phyloP scores from a whole-genome alignment of 2,329 filamentous ascomycete species.

The Stachybotrys elegans region DNA sequence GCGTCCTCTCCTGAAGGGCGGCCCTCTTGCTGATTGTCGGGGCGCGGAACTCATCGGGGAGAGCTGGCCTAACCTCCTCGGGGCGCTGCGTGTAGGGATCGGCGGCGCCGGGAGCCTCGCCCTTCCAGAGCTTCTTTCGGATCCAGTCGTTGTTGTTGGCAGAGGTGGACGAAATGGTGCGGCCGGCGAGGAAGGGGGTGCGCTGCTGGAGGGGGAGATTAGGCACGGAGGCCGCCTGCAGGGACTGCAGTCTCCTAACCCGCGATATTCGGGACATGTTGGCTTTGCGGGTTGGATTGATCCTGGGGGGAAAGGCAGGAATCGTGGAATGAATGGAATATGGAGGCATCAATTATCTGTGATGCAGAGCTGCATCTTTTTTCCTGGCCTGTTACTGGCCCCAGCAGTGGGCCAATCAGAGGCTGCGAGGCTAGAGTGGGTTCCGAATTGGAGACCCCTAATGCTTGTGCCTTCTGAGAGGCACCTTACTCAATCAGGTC shows the following conservation, averaged over 20 bases:
- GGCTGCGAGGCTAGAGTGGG: conserved; percentile 14
- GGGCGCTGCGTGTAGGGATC: conserved; percentile 32
- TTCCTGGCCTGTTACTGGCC: background rate
- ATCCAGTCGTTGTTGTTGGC: conserved; percentile 26
- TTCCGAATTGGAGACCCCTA: conserved; percentile 4
- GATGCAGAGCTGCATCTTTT: background rate
- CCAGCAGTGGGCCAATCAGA: conserved; percentile 17
- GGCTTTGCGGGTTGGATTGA: conserved; percentile 2
- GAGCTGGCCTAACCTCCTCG: conserved; percentile 14
- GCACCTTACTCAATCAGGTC: too few species aligned
- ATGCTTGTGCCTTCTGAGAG: too few species aligned
- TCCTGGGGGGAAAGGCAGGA: conserved; percentile 8
- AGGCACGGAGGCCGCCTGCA: conserved; percentile 19
- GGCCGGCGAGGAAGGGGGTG: conserved; percentile 19
- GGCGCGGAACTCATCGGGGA: conserved; percentile 18
- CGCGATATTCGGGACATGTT: conserved; percentile 38
- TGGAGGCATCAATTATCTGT: background rate
- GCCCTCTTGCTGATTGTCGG: background rate
- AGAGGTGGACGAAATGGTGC: conserved; percentile 29
- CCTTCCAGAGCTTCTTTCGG: conserved; percentile 35
- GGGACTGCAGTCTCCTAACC: conserved; percentile 26
- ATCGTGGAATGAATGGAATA: conserved; percentile 4
- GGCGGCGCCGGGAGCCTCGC: conserved; percentile 30
- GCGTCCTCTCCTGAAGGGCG: conserved; percentile 19
- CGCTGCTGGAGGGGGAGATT: conserved; percentile 17